These are phyloP conservation scores for Moricandia arvensis DNA, from an alignment of 345 rosid genomes.

Conservation along the genomic window DNA sequence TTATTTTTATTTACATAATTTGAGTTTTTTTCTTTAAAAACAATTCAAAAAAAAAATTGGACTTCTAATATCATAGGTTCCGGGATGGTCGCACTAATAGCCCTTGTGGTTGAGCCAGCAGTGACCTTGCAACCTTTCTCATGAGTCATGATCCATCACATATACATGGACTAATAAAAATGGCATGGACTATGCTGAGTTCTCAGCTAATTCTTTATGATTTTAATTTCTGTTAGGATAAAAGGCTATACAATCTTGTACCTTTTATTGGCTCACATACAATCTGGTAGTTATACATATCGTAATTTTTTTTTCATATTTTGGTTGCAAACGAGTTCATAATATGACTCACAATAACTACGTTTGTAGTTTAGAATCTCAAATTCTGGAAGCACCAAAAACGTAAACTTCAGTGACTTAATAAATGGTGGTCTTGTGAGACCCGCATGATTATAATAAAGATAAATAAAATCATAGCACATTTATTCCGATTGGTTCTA, in stretches of 20 bases:
- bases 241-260: neutral
- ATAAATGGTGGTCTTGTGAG: neutral
- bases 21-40: too few relatives aligned
- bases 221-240: neutral
- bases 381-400: neutral
- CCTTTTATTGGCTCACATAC: neutral
- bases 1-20: too few relatives aligned
- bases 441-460: neutral
- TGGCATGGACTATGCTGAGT: neutral
- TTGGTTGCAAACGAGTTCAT: neutral
- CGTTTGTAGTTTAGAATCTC: neutral
- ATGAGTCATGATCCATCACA: too few relatives aligned
- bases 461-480: neutral
- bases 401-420: neutral
- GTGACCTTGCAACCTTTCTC: too few relatives aligned
- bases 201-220: neutral
- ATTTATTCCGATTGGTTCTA: neutral
- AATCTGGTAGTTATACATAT: neutral
- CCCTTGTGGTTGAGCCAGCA: too few relatives aligned
- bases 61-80: too few relatives aligned
- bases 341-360: neutral
- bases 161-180: too few relatives aligned
- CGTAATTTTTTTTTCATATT: neutral
- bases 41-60: too few relatives aligned
- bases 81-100: too few relatives aligned